Conservation (phyloP, 139 green algal species). For the Micractinium sp. region DNA sequence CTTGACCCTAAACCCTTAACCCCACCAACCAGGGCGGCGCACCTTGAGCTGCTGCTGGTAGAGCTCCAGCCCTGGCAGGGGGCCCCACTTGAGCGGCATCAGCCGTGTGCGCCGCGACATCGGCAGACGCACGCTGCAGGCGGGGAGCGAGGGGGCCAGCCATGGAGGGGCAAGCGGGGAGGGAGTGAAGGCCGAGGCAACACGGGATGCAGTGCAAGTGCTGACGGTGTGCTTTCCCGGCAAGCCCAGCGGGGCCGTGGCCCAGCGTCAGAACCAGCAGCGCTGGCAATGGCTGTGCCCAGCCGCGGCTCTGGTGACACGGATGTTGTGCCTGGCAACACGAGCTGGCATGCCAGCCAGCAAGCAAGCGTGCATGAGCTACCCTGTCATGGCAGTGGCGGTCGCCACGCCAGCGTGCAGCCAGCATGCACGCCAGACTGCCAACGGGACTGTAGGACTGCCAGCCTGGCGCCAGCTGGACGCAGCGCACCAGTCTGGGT, state of each 20-base stretch:
- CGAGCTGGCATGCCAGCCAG: no score
- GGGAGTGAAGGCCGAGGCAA: not conserved
- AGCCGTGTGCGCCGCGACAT: constrained; percentile 56
- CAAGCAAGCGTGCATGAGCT: not conserved
- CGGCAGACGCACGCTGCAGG: constrained; percentile 51
- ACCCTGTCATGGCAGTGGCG: not conserved
- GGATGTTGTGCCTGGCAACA: no score
- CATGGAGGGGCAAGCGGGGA: not conserved
- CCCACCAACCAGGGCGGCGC: not conserved
- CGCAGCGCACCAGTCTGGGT: constrained; percentile 54
- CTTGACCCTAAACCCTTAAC: no score
- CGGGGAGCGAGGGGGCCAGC: not conserved
- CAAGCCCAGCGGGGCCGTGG: no score
- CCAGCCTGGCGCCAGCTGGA: no score
- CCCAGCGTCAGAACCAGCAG: no score
- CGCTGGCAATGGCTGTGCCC: no score
- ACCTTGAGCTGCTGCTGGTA: constrained; percentile 47
- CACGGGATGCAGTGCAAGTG: no score
- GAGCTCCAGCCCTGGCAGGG: constrained; percentile 57
- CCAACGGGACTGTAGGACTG: not conserved
- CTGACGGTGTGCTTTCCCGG: no score
- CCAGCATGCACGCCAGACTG: not conserved
- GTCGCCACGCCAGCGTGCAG: not conserved
- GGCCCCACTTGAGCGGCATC: constrained; percentile 54
- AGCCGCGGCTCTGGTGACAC: no score